Evolutionary conservation across 2,329 filamentous ascomycete species (phyloP).

Genomic region (Ceratocystiopsis minuta): DNA sequence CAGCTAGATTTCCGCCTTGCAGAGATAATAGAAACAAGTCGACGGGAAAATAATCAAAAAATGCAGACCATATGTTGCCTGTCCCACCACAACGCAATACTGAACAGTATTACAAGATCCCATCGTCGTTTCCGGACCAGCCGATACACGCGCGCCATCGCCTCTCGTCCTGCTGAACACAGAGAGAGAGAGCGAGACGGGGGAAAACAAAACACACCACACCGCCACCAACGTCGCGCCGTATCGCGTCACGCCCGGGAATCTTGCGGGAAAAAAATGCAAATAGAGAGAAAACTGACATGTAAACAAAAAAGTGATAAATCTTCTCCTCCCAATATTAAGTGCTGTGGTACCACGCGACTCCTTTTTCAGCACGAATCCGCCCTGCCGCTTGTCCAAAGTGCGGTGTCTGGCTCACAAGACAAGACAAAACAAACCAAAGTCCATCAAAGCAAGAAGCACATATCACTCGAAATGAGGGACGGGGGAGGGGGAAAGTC

Average conservation of each 20-base stretch:
- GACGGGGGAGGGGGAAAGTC: background rate
- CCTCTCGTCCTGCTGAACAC: background rate
- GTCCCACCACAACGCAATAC: no score
- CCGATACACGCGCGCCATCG: background rate
- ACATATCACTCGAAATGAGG: background rate
- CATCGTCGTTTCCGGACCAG: slow-evolving; percentile 1
- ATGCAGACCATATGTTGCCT: background rate
- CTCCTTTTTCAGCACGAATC: no score
- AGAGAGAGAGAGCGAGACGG: no score
- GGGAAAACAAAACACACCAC: background rate
- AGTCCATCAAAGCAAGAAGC: background rate
- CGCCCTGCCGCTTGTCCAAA: no score
- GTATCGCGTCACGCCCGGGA: background rate
- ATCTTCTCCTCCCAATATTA: background rate
- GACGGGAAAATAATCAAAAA: no score
- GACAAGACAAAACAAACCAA: background rate
- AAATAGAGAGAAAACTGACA: background rate
- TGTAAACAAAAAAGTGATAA: background rate
- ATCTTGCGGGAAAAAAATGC: background rate
- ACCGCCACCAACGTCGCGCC: background rate
- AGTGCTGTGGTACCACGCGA: no score
- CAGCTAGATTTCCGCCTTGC: no score
- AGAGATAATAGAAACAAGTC: background rate
- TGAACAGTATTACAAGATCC: background rate
- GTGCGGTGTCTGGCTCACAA: no score